Conservation (phyloP, 208 protist genomes). For the Acanthamoeba royreba region DNA sequence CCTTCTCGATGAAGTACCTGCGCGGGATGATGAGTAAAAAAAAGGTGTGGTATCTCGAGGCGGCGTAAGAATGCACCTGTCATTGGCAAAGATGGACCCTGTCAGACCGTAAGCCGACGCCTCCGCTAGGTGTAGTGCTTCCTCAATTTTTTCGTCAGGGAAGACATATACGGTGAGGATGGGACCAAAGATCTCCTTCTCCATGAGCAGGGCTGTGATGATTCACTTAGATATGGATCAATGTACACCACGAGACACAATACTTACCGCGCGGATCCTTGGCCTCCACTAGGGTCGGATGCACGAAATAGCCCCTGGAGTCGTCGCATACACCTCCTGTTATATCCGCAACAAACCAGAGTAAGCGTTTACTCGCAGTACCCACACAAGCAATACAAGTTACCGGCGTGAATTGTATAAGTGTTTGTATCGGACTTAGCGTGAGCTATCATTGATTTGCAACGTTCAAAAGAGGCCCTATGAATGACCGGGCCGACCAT, state of each 20-base stretch:
- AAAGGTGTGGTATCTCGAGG: conserved; percentile 47
- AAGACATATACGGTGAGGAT: conserved; percentile 95
- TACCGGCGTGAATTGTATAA: conserved; percentile 74
- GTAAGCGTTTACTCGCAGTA: too few species aligned
- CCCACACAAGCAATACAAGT: too few species aligned
- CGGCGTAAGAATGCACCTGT: conserved; percentile 31
- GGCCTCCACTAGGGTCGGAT: conserved; percentile 93
- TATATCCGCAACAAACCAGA: too few species aligned
- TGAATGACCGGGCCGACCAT: conserved; percentile 97
- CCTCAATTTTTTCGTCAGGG: conserved; percentile 87
- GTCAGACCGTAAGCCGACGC: conserved; percentile 92
- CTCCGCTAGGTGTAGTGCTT: conserved; percentile 84
- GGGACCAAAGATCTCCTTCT: conserved; percentile 97
- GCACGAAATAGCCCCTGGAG: conserved; percentile 85
- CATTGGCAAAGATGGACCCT: conserved; percentile 88
- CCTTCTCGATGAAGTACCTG: conserved; percentile 52
- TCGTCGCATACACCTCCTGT: conserved; percentile 65
- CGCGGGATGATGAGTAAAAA: too few species aligned
- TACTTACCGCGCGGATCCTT: conserved; percentile 83
- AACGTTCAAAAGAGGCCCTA: conserved; percentile 90
- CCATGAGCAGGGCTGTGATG: conserved; percentile 66
- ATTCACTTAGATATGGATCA: background rate
- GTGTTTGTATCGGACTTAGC: conserved; percentile 82
- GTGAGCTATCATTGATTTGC: conserved; percentile 91
- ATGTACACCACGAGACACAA: too few species aligned